phyloP scores from a whole-genome alignment of 2,329 filamentous ascomycete species.

The Botrytis byssoidea region DNA sequence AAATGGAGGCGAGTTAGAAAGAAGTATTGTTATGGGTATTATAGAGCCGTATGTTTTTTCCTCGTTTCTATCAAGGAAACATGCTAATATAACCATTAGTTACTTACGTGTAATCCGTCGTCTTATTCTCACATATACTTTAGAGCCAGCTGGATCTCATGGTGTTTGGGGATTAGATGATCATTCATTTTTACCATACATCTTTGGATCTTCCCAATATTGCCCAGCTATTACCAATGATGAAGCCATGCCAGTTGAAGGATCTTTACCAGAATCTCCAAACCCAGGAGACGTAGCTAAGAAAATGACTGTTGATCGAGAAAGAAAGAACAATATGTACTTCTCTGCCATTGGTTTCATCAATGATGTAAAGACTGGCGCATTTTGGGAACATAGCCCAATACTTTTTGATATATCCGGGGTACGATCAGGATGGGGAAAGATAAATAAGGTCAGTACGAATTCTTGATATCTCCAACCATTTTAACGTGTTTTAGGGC shows the following conservation, averaged over 20 bases:
- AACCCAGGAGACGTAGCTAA: slow-evolving; percentile 69
- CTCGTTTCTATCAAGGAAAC: slow-evolving; percentile 1
- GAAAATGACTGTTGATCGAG: slow-evolving; percentile 59
- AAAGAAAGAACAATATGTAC: slow-evolving; percentile 76
- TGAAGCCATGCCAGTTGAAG: slow-evolving; percentile 70
- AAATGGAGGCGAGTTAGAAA: slow-evolving; percentile 60
- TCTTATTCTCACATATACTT: slow-evolving; percentile 84
- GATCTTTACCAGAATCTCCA: slow-evolving; percentile 70
- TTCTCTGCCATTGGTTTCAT: slow-evolving; percentile 97
- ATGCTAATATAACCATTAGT: slow-evolving; percentile 43
- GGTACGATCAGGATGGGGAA: slow-evolving; percentile 90
- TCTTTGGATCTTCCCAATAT: slow-evolving; percentile 90
- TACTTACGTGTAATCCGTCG: slow-evolving; percentile 79
- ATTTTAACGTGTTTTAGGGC: slow-evolving; percentile 50
- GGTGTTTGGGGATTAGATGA: slow-evolving; percentile 99
- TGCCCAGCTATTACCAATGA: slow-evolving; percentile 67
- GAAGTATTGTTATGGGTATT: slow-evolving; percentile 76
- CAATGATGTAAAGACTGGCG: slow-evolving; percentile 91
- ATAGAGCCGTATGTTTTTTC: slow-evolving; percentile 71
- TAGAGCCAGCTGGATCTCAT: slow-evolving; percentile 94
- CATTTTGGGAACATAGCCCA: slow-evolving; percentile 96
- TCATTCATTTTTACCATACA: slow-evolving; percentile 90
- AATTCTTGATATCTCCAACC: background rate
- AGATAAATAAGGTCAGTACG: slow-evolving; percentile 76
- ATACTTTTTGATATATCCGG: slow-evolving; percentile 94